These are phyloP conservation scores for Austropuccinia psidii DNA, from an alignment of 1,284 basidiomycete species.

Conservation along the genomic window DNA sequence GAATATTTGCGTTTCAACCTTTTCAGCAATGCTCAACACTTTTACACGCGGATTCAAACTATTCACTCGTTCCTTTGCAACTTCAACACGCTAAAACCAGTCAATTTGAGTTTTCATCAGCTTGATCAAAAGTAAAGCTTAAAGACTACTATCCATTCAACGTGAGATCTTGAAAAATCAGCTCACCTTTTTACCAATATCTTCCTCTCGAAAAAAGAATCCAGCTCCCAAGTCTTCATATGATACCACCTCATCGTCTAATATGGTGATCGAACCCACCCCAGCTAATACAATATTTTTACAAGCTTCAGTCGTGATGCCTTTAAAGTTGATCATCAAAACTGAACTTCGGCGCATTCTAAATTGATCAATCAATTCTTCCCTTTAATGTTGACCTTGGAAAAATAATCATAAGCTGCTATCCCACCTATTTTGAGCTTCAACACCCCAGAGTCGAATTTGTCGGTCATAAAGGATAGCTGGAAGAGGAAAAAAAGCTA, in stretches of 20 bases:
- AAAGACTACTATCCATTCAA: not conserved
- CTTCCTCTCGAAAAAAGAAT: conserved; percentile 88
- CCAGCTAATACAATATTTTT: conserved; percentile 71
- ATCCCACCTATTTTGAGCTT: conserved; percentile 31
- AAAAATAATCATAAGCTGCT: not conserved
- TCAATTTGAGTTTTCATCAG: conserved; percentile 38
- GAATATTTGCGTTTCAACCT: conserved; percentile 6
- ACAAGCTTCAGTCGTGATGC: conserved; percentile 86
- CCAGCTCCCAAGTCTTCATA: conserved; percentile 77
- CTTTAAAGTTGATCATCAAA: conserved; percentile 69
- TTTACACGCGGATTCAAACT: conserved; percentile 84
- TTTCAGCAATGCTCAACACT: conserved; percentile 60
- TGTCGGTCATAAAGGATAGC: conserved; percentile 34
- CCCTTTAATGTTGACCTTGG: not conserved
- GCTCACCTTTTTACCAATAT: conserved; percentile 57
- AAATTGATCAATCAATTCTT: not conserved
- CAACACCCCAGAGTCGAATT: conserved; percentile 32
- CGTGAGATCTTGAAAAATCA: not conserved
- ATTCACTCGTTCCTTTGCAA: conserved; percentile 72
- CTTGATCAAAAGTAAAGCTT: not conserved
- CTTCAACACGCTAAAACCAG: conserved; percentile 68
- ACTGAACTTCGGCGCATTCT: conserved; percentile 47
- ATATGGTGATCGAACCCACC: conserved; percentile 54
- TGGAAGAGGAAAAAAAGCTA: not conserved
- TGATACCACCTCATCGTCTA: conserved; percentile 52